Conservation (phyloP, 345 rosid genomes). For the Raphanus raphanistrum region DNA sequence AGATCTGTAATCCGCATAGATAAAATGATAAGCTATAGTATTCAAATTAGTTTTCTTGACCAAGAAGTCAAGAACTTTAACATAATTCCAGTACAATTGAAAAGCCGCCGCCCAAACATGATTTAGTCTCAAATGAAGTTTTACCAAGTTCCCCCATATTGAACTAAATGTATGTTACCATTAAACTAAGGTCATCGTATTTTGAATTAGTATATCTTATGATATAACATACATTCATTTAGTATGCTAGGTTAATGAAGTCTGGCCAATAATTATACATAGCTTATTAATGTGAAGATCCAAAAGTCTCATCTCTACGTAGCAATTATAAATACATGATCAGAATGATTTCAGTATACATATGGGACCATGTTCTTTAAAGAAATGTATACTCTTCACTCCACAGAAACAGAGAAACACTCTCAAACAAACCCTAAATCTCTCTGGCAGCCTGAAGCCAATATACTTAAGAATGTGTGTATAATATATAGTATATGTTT, state of each 20-base stretch:
- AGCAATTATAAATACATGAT: conserved; percentile 18
- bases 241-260: not conserved
- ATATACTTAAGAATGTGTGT: conserved; percentile 33
- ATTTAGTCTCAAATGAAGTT: conserved; percentile 1
- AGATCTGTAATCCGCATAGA: conserved; percentile 13
- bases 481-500: conserved; percentile 30
- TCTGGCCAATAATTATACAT: conserved; percentile 17
- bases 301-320: conserved; percentile 29
- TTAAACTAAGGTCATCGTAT: not conserved
- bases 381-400: conserved; percentile 18
- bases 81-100: not conserved
- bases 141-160: not conserved
- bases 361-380: conserved; percentile 40
- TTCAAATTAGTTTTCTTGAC: not conserved
- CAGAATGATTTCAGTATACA: conserved; percentile 31
- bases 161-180: not conserved
- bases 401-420: conserved; percentile 24
- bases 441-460: conserved; percentile 19
- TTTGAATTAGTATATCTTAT: not conserved
- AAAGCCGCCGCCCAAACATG: not conserved
- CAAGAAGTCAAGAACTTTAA: not conserved
- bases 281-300: conserved; percentile 13
- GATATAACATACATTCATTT: not conserved
- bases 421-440: conserved; percentile 14
- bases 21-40: not conserved